Conservation (phyloP, 179 eudicot species). For the Pouteria campechiana region DNA sequence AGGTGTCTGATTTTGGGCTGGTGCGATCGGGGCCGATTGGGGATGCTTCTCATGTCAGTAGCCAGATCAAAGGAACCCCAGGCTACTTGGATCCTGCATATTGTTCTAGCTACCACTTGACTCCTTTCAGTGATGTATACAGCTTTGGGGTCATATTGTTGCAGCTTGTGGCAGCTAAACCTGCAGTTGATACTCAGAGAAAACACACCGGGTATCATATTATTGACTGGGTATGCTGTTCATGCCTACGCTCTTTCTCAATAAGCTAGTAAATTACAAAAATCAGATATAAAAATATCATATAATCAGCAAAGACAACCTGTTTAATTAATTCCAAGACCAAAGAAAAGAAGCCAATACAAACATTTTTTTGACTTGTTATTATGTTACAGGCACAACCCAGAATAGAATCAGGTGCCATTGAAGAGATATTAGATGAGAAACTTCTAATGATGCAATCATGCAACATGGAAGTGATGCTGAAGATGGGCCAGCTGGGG, state of each 20-base stretch:
- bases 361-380: neutral
- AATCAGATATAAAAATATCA: no score
- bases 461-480: constrained; percentile 39
- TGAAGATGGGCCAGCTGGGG: constrained; percentile 37
- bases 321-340: neutral
- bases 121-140: constrained; percentile 32
- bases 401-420: constrained; percentile 23
- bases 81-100: constrained; percentile 50
- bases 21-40: constrained; percentile 34
- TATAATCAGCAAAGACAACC: neutral
- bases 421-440: constrained; percentile 33
- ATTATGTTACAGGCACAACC: constrained; percentile 28
- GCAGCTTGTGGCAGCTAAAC: constrained; percentile 37
- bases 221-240: constrained; percentile 37
- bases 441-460: constrained; percentile 27
- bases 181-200: constrained; percentile 18
- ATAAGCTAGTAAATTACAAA: no score
- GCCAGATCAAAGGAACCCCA: constrained; percentile 37
- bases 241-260: no score
- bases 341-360: neutral
- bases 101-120: constrained; percentile 27
- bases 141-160: constrained; percentile 42
- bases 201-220: constrained; percentile 17
- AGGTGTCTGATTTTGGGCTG: constrained; percentile 42
- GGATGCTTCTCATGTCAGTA: constrained; percentile 42